Evolutionary conservation across 129 eudicot species (phyloP).

Genomic region (Apium graveolens): DNA sequence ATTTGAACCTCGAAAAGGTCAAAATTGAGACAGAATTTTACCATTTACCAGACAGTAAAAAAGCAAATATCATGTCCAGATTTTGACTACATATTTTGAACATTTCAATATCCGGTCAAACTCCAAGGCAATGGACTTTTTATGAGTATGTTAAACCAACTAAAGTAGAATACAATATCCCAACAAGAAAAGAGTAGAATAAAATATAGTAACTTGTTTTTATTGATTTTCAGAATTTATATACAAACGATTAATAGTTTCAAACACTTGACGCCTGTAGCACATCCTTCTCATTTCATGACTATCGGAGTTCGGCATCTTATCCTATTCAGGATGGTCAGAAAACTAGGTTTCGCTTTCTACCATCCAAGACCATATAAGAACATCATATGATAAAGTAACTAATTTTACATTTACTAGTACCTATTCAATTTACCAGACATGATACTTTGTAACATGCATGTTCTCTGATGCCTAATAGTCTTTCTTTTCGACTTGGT

Average conservation of each 20-base stretch:
- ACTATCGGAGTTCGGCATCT: constrained; percentile 9
- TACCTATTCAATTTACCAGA: constrained; percentile 10
- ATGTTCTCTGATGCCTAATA: background rate
- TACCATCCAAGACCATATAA: constrained; percentile 20
- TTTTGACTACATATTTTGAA: too few species aligned
- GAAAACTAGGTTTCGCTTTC: constrained; percentile 23
- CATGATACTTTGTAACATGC: constrained; percentile 35
- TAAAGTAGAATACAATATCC: too few species aligned
- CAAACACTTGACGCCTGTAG: too few species aligned
- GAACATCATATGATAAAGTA: constrained; percentile 5
- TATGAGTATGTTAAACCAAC: too few species aligned
- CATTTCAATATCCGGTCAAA: too few species aligned
- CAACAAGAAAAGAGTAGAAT: too few species aligned
- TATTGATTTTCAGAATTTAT: background rate
- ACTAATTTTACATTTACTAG: background rate
- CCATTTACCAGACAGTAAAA: too few species aligned
- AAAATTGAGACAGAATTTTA: too few species aligned
- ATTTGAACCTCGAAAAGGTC: too few species aligned
- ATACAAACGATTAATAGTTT: background rate
- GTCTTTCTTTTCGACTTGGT: background rate
- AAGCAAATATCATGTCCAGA: too few species aligned
- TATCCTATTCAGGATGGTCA: constrained; percentile 23
- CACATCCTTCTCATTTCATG: background rate
- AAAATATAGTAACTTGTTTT: background rate
- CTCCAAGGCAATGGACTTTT: too few species aligned